Percentiles rank a stretch among this genome's conserved stretches.
phyloP scores from a whole-genome alignment of 2,329 filamentous ascomycete genomes.

The Juglanconis juglandina region DNA sequence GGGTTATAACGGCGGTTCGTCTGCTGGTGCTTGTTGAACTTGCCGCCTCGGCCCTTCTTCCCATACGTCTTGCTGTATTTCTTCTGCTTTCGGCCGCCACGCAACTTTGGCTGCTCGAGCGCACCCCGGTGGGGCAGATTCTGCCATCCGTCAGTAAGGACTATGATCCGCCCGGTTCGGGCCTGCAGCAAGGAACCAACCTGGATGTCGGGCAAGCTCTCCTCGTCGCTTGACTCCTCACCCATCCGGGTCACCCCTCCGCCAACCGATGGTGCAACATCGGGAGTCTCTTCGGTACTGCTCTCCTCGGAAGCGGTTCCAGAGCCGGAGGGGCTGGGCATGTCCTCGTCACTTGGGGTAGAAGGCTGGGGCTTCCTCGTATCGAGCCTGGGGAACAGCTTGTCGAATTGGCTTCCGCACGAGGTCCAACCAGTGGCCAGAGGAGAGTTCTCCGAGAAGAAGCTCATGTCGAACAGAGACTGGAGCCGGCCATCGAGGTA shows the following conservation, averaged over 20 bases:
- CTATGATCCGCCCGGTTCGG: not conserved
- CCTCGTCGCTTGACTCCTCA: conserved; percentile 58
- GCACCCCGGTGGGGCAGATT: conserved; percentile 13
- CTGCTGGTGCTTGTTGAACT: conserved; percentile 29
- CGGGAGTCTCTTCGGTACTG: conserved; percentile 50
- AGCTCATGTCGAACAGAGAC: conserved; percentile 74
- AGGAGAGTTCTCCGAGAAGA: conserved; percentile 55
- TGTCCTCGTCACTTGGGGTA: conserved; percentile 43
- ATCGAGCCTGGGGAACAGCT: conserved; percentile 51
- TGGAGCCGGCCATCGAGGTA: conserved; percentile 63
- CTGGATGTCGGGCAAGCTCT: conserved; percentile 21
- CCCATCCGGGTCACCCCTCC: conserved; percentile 49
- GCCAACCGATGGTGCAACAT: conserved; percentile 29
- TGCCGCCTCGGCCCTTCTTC: conserved; percentile 36
- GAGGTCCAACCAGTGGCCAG: conserved; percentile 69
- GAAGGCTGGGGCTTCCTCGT: conserved; percentile 43
- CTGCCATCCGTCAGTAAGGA: not conserved
- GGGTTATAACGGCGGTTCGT: conserved; percentile 17
- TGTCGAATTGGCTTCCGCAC: conserved; percentile 50
- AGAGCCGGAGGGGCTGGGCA: conserved; percentile 46
- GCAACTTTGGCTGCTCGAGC: conserved; percentile 11
- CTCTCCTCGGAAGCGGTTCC: conserved; percentile 49
- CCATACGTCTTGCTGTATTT: conserved; percentile 43
- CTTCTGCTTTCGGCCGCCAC: conserved; percentile 44
- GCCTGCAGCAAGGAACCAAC: conserved; percentile 10